phyloP scores from a whole-genome alignment of 192 early-diverging fungal genomes.

The Entomortierella beljakovae region DNA sequence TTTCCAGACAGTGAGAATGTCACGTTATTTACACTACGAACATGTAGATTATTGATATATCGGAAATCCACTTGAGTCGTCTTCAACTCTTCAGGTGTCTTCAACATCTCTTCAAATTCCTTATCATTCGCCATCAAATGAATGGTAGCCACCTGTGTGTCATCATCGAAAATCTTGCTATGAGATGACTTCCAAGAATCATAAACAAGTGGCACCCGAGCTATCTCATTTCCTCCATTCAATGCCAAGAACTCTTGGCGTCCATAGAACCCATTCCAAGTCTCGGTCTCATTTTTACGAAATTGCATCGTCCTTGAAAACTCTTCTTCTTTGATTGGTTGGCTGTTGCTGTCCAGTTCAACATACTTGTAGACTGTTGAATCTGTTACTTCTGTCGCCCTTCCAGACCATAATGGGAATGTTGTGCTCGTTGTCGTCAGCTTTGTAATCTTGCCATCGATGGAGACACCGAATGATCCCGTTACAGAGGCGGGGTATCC shows the following conservation, averaged over 20 bases:
- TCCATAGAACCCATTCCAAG: no score
- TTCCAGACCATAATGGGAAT: slow-evolving; percentile 32
- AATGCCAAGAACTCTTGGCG: no score
- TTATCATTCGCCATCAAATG: no score
- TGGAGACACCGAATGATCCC: slow-evolving; percentile 29
- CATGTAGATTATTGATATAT: slow-evolving; percentile 37
- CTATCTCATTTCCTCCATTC: no score
- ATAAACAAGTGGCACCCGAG: no score
- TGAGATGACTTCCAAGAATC: slow-evolving; percentile 27
- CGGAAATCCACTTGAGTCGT: slow-evolving; percentile 3
- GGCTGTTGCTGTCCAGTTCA: slow-evolving; percentile 15
- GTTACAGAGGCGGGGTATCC: slow-evolving; percentile 14
- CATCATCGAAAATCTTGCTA: slow-evolving; percentile 16
- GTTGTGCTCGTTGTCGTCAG: slow-evolving; percentile 1
- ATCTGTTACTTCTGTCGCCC: slow-evolving; percentile 12
- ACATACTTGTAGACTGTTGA: slow-evolving; percentile 21
- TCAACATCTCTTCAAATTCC: no score
- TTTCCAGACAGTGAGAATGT: no score
- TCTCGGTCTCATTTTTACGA: no score
- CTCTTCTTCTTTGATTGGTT: slow-evolving; percentile 16
- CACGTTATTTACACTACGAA: no score
- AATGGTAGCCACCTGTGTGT: no score
- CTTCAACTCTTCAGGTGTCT: no score
- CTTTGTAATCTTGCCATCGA: slow-evolving; percentile 12
- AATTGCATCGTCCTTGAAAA: slow-evolving; percentile 16